Base-by-base conservation (phyloP, 2,329 filamentous ascomycete species). In the Hypoxylon sp. region DNA sequence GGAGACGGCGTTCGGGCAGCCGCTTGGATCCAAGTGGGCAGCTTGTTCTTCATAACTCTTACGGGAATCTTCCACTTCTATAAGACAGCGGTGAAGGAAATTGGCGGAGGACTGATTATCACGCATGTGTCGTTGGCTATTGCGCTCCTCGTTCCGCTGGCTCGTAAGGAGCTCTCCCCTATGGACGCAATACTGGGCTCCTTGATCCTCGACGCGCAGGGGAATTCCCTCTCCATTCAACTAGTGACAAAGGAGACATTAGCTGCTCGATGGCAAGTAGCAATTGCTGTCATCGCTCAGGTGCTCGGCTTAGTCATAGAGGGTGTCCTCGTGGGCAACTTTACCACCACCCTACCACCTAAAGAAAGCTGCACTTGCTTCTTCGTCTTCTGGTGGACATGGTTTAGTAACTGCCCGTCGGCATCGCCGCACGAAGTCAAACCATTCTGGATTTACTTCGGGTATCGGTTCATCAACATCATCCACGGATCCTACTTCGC, bases 301-400 rank as follows among this genome's bases (percentile, higher is more conserved):
- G n/a, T 68, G 7, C 61, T 68, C 3, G 61, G 66, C 22, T 17
- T 68, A 13, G 30, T 64, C 31, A 68, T 64, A 35, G 61, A 68
- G 50, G 66, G 61, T 25, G 22, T 57, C 30, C 66, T 68, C 14
- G 66, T 61, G 10, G 66, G 66, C 14, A 53, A 25, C 31, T 68
- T 64, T 27, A 37, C 37, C 6, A 46, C 50, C 4, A 51, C 55
- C 17, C 49, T 64, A 6, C 56, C 61, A 17, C 66, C 56, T 6
- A 56, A 50, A 1, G 31, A 27, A 1, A 53, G 6, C 22, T 68
- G 66, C 37, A 30, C 50, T 30, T 68, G 66, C 30, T 68, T 68
- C 48, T 68, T 51, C 2, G 66, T 68, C 2, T 68, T 68, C 46
- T 68, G 66, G 66, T 68, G 66, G 66, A 54, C 66, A 2, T 68